A percentile compares a stretch with the other conserved stretches of the same genome.
phyloP scores from a whole-genome alignment of 495 filamentous ascomycete species.

The Echria macrotheca region DNA sequence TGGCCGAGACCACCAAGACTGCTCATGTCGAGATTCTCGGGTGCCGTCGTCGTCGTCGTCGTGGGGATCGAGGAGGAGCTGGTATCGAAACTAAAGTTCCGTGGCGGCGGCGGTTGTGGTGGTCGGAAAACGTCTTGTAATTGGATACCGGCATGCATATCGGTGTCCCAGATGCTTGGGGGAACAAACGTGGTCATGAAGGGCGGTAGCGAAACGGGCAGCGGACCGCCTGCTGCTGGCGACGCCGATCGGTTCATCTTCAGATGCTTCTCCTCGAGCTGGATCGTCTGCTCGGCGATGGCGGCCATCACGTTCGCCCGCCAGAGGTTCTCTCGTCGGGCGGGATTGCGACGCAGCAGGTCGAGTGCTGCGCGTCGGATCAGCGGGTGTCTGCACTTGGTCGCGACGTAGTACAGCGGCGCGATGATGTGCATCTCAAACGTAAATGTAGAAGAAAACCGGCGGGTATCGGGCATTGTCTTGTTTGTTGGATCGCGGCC shows the following conservation, averaged over 20 bases:
- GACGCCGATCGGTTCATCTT: slow-evolving; percentile 8
- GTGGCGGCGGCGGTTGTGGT: not conserved
- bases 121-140: not conserved
- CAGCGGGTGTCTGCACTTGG: slow-evolving; percentile 43
- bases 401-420: slow-evolving; percentile 44
- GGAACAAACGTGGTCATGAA: slow-evolving; percentile 9
- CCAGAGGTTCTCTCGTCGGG: slow-evolving; percentile 35
- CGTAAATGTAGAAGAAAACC: slow-evolving; percentile 33
- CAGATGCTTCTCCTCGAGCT: slow-evolving; percentile 29
- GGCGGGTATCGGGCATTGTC: slow-evolving; percentile 12
- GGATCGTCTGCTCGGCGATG: slow-evolving; percentile 28
- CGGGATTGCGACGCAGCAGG: slow-evolving; percentile 31
- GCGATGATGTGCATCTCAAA: slow-evolving; percentile 49
- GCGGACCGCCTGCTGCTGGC: slow-evolving; percentile 14
- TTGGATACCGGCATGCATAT: not conserved
- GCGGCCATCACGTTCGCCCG: slow-evolving; percentile 32
- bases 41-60: not conserved
- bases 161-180: slow-evolving; percentile 13
- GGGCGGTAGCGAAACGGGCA: not conserved
- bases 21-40: slow-evolving; percentile 3
- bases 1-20: slow-evolving; percentile 12
- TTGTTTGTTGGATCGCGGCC: no score
- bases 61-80: not conserved
- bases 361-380: slow-evolving; percentile 40
- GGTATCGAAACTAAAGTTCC: not conserved